Base-by-base conservation (phyloP, 2,329 filamentous ascomycete species). In the Aspergillus chevalieri region DNA sequence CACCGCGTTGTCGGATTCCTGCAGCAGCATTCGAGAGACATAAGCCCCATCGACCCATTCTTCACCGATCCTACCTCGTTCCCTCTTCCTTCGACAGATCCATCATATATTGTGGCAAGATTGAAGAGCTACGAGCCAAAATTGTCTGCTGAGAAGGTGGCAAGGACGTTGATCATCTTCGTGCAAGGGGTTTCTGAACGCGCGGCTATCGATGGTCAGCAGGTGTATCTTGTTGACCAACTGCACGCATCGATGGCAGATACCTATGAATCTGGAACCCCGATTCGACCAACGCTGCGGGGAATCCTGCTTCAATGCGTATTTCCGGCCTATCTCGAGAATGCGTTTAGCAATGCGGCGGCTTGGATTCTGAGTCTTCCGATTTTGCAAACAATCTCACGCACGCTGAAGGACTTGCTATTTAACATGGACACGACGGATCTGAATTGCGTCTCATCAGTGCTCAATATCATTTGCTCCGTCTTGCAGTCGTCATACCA, bases 31-130 rank as follows among this genome's bases (percentile, higher is more conserved):
- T 78, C 78, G 1, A 70, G 74, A 28, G 78, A 65, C 15, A 81
- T 84, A 28, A 77, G 74, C 53, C 70, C 74, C 0, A 71, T 84
- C 14, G 75, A 83, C 48, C 63, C 68, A 1, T 84, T 83, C 69
- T 84, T 84, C 63, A 82, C 77, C 2, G 77, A 84, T 54, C 80
- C 81, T 1, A 67, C 72, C 1, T 72, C 75, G 0, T 85, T 85
- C 59, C 82, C 82, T 2, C 67, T 84, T 4, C 82, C 82, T 5
- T 72, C 74, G 2, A 71, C 67, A 2, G 82, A 85, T 58, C 82
- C 82, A 2, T 78, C 74, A 0, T 85, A 85, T 59, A 80, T 85
- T 21, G 77, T 83, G 4, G 81, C 79, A 7, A 76, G 76, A 50
- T 67, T 85, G 28, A 81, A 79, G 54, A 76, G 79, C 42, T 85